Evolutionary conservation across 768 basidiomycete species (phyloP).

Genomic region (Pulveroboletus sp.): DNA sequence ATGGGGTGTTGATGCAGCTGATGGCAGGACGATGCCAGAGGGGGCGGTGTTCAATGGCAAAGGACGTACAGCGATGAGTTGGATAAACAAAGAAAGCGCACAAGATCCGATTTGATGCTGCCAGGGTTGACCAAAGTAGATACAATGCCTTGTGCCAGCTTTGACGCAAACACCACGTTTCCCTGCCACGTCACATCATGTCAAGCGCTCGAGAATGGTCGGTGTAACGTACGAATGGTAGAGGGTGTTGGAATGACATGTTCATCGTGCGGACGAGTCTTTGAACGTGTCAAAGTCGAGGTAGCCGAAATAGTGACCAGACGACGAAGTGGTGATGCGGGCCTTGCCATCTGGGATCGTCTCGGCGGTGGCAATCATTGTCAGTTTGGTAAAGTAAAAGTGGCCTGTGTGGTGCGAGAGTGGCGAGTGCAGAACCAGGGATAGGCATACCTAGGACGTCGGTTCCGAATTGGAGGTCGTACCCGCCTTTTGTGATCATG

Average conservation of each 20-base stretch:
- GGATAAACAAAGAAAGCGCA: no score
- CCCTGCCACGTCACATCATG: slow-evolving; percentile 34
- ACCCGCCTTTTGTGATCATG: slow-evolving; percentile 43
- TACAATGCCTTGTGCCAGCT: slow-evolving; percentile 48
- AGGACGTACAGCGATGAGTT: slow-evolving; percentile 17
- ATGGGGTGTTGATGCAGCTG: slow-evolving; percentile 28
- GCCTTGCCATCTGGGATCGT: slow-evolving; percentile 38
- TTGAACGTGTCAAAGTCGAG: slow-evolving; percentile 43
- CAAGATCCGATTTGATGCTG: slow-evolving; percentile 32
- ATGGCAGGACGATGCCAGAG: slow-evolving; percentile 18
- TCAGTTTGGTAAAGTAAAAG: slow-evolving; percentile 53
- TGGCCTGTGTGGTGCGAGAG: slow-evolving; percentile 40
- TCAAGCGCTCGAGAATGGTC: no score
- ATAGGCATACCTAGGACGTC: slow-evolving; percentile 48
- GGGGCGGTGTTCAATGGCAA: background rate
- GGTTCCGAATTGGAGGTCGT: slow-evolving; percentile 57
- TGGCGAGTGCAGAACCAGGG: background rate
- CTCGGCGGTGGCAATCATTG: slow-evolving; percentile 39
- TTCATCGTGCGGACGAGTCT: slow-evolving; percentile 32
- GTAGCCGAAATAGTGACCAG: slow-evolving; percentile 37
- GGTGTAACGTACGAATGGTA: slow-evolving; percentile 36
- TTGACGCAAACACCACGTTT: slow-evolving; percentile 42
- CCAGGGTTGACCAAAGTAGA: slow-evolving; percentile 48
- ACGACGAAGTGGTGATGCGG: no score
- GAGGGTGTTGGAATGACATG: slow-evolving; percentile 18